Conservation (phyloP, 2,329 filamentous ascomycete genomes). For the Colletotrichum incanum region DNA sequence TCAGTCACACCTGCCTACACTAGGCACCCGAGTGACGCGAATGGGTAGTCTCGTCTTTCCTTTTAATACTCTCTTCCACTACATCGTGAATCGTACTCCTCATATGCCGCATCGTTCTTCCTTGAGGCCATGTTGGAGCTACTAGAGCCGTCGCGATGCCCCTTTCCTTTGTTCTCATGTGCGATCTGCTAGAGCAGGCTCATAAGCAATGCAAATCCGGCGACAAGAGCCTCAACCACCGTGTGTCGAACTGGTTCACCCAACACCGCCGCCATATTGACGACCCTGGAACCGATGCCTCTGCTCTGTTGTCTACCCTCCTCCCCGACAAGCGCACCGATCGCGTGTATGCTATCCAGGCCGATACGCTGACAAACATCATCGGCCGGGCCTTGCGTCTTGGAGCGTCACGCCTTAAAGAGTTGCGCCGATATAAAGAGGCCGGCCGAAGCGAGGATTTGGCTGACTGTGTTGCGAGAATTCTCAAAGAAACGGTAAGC, state of each 20-base stretch:
- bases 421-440: slow-evolving; percentile 75
- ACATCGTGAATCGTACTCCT: neutral
- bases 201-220: slow-evolving; percentile 61
- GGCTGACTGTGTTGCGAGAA: slow-evolving; percentile 78
- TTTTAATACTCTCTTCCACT: neutral
- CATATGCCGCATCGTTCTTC: no score
- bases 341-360: slow-evolving; percentile 81
- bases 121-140: slow-evolving; percentile 18
- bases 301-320: slow-evolving; percentile 81
- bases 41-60: neutral
- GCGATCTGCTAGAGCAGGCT: slow-evolving; percentile 80
- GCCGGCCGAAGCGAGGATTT: slow-evolving; percentile 76
- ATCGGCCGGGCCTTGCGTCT: slow-evolving; percentile 77
- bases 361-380: slow-evolving; percentile 74
- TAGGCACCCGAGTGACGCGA: neutral
- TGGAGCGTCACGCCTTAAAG: slow-evolving; percentile 71
- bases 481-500: slow-evolving; percentile 73
- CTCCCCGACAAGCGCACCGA: slow-evolving; percentile 84
- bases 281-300: slow-evolving; percentile 68
- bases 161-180: slow-evolving; percentile 79
- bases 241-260: slow-evolving; percentile 78
- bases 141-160: slow-evolving; percentile 63
- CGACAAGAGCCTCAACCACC: slow-evolving; percentile 50
- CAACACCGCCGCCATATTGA: slow-evolving; percentile 73
- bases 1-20: neutral